Percentiles rank a stretch among this genome's conserved stretches.
phyloP scores from a whole-genome alignment of 148 eudicot genomes.

The Bassia scoparia region DNA sequence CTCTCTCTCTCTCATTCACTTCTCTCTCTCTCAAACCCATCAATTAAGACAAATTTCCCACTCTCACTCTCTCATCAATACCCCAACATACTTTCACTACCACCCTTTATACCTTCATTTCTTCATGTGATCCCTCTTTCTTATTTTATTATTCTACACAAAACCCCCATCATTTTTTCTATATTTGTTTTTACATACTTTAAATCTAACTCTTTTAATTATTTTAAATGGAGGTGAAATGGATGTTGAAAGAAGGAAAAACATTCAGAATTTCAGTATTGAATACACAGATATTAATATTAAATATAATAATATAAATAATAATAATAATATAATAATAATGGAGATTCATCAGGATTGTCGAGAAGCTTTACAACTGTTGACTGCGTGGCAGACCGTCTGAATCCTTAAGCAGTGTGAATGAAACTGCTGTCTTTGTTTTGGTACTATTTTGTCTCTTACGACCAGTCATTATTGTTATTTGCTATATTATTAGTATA shows the following conservation, averaged over 20 bases:
- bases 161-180: not conserved
- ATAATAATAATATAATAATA: too few relatives aligned
- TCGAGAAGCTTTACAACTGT: slow-evolving; percentile 30
- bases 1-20: too few relatives aligned
- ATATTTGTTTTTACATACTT: not conserved
- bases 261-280: not conserved
- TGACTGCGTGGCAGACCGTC: slow-evolving; percentile 91
- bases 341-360: slow-evolving; percentile 1
- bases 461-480: not conserved
- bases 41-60: not conserved
- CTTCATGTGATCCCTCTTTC: slow-evolving; percentile 17
- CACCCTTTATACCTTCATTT: not conserved
- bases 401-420: slow-evolving; percentile 60
- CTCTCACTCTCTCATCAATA: not conserved
- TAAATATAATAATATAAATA: too few relatives aligned
- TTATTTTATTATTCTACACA: too few relatives aligned
- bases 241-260: slow-evolving; percentile 40
- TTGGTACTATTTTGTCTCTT: slow-evolving; percentile 43
- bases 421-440: slow-evolving; percentile 74
- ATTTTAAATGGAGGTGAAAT: not conserved
- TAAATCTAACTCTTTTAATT: too few relatives aligned
- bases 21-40: too few relatives aligned
- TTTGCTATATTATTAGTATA: too few relatives aligned
- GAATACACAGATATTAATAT: not conserved
- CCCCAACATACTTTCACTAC: not conserved